Evolutionary conservation across 2,329 filamentous ascomycete species (phyloP).

Genomic region (Nemania sp.): DNA sequence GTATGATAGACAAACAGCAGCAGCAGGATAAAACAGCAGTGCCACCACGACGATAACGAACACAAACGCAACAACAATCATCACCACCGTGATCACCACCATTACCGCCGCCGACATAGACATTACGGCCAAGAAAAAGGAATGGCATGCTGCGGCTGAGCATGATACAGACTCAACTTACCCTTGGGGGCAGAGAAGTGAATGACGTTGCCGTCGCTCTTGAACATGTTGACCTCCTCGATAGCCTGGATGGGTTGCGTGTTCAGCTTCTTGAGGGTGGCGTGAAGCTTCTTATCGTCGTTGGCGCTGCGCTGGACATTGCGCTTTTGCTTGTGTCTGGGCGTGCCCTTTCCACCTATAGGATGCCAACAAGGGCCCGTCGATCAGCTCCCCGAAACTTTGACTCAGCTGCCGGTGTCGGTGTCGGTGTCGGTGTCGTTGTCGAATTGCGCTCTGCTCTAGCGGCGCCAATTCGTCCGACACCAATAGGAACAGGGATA

Average conservation of each 20-base stretch:
- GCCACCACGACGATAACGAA: neutral
- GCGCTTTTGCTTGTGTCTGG: constrained; percentile 98
- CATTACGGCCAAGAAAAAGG: too few species aligned
- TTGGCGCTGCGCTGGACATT: constrained; percentile 88
- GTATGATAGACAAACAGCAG: too few species aligned
- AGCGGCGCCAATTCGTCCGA: neutral
- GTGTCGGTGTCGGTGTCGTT: neutral
- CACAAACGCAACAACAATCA: neutral
- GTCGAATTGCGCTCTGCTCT: too few species aligned
- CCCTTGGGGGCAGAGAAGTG: constrained; percentile 98
- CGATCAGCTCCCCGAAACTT: constrained; percentile 20
- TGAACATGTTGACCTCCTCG: constrained; percentile 99
- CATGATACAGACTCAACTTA: constrained; percentile 59
- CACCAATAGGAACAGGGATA: neutral
- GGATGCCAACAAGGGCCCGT: neutral
- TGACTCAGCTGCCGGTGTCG: constrained; percentile 20
- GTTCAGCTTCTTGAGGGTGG: constrained; percentile 97
- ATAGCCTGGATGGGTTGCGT: constrained; percentile 99
- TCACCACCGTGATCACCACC: too few species aligned
- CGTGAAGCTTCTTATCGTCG: constrained; percentile 99
- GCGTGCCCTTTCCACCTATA: constrained; percentile 88
- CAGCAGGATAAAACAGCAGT: neutral
- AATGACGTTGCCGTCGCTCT: constrained; percentile 99
- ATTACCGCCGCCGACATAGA: too few species aligned
- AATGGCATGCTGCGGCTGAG: too few species aligned